phyloP scores from a whole-genome alignment of 129 eudicot genomes.

The Sambucus nigra region DNA sequence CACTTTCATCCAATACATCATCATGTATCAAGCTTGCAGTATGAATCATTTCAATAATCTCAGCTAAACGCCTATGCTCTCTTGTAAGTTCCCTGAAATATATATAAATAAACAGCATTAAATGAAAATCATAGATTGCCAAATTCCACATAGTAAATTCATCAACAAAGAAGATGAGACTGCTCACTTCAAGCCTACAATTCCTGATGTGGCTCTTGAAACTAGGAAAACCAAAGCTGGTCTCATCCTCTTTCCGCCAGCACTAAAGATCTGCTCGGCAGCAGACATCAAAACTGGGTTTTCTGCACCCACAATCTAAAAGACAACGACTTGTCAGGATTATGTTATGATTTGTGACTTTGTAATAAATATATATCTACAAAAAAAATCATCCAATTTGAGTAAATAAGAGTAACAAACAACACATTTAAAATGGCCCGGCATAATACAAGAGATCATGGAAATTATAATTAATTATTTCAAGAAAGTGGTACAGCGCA shows the following conservation, averaged over 20 bases:
- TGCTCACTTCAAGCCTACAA: constrained; percentile 69
- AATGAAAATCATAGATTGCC: not conserved
- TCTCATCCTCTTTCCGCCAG: constrained; percentile 98
- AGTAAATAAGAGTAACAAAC: too few species aligned
- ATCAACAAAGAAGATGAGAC: constrained; percentile 2
- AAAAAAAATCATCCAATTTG: too few species aligned
- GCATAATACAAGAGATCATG: too few species aligned
- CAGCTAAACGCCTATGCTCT: constrained; percentile 91
- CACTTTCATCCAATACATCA: constrained; percentile 91
- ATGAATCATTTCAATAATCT: constrained; percentile 93
- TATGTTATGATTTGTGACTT: too few species aligned
- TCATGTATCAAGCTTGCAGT: constrained; percentile 96
- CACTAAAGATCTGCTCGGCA: constrained; percentile 94
- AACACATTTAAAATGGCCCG: too few species aligned
- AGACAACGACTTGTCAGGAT: constrained; percentile 23
- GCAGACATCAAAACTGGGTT: constrained; percentile 89
- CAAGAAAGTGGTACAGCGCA: too few species aligned
- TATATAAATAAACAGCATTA: not conserved
- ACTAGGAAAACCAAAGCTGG: constrained; percentile 92
- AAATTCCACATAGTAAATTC: not conserved
- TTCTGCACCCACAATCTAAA: constrained; percentile 97
- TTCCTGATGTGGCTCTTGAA: constrained; percentile 76
- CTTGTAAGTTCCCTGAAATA: constrained; percentile 71
- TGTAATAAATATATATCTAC: too few species aligned
- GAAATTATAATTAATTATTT: too few species aligned